Evolutionary conservation across 495 filamentous ascomycete species (phyloP), one percentile per base, ranked within the genome.

Genomic region (Amphirosellinia nigrospora): DNA sequence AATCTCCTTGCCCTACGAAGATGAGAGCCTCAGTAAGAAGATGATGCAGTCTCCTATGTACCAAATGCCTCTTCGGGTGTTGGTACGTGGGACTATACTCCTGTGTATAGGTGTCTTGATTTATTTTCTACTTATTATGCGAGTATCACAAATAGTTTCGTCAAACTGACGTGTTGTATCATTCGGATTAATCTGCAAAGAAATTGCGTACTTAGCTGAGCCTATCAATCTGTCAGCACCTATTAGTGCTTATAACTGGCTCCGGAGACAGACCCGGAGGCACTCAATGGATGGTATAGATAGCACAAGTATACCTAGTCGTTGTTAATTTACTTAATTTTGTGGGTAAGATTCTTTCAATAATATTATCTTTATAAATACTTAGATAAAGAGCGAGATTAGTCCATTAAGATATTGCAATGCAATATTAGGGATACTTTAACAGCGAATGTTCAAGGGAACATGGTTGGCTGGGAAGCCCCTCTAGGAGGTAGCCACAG

Each of bases 171-270:
- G 16, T 36, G 32, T 58, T 36, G 7, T 19, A 23, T n/a, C 21
- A 19, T 61, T 28, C 36, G 21, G 36, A 5, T 21, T 21, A 36
- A 36, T 21, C 26, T 16, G 30, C 11, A 5, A 26, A 28, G 48
- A 15, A 23, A 48, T 3, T 23, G n/a, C n/a, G n/a, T 48, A 8
- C n/a, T 3, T 3, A 60, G 34, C 32, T 38, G 34, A n/a, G 55
- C 4, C n/a, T 36, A 39, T 32, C 38, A 32, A 36, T 16, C 26
- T 21, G 16, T 64, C 43, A 64, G 61, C 43, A 36, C 30, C 41
- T 26, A 41, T 65, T 65, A 65, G 63, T 65, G 63, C 63, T 65
- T 65, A 65, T 53, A n/a, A 19, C 32, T 11, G 19, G 10, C 36
- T 34, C 32, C 13, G 3, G n/a, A n/a, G n/a, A n/a, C n/a, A n/a